phyloP scores from a whole-genome alignment of 257 asterid genomes.

The Ehretia macrophylla region DNA sequence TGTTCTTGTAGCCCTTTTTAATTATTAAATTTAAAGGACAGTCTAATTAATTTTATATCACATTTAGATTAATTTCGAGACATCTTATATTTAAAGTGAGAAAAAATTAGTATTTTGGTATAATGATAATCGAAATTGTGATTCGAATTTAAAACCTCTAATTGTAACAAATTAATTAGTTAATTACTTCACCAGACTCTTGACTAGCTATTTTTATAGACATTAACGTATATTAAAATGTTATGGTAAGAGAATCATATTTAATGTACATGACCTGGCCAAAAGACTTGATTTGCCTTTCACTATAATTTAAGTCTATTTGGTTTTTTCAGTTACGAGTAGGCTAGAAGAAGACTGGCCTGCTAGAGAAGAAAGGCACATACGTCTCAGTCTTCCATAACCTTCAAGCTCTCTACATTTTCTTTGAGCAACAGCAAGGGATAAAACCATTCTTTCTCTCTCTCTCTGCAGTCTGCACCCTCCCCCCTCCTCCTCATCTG shows the following conservation, averaged over 20 bases:
- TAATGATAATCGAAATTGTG: no score
- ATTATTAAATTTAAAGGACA: no score
- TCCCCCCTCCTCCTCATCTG: background rate
- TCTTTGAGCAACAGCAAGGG: slow-evolving; percentile 45
- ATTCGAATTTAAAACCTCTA: no score
- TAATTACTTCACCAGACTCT: no score
- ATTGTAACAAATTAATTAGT: no score
- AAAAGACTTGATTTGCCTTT: slow-evolving; percentile 26
- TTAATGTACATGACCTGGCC: slow-evolving; percentile 35
- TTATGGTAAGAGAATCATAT: slow-evolving; percentile 17
- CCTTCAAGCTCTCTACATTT: slow-evolving; percentile 14
- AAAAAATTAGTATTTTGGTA: no score
- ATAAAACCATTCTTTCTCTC: slow-evolving; percentile 11
- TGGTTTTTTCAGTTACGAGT: slow-evolving; percentile 42
- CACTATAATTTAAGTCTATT: no score
- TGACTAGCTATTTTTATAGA: no score
- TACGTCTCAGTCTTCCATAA: background rate
- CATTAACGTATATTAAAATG: slow-evolving; percentile 7
- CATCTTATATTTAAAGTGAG: no score
- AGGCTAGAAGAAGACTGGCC: slow-evolving; percentile 9
- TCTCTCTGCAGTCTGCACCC: background rate
- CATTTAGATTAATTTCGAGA: no score
- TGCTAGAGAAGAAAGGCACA: slow-evolving; percentile 53
- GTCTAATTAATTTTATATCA: no score
- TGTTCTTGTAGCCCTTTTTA: no score